These are phyloP conservation scores for Acanthamoeba royreba DNA, from an alignment of 208 protist species.

Conservation along the genomic window DNA sequence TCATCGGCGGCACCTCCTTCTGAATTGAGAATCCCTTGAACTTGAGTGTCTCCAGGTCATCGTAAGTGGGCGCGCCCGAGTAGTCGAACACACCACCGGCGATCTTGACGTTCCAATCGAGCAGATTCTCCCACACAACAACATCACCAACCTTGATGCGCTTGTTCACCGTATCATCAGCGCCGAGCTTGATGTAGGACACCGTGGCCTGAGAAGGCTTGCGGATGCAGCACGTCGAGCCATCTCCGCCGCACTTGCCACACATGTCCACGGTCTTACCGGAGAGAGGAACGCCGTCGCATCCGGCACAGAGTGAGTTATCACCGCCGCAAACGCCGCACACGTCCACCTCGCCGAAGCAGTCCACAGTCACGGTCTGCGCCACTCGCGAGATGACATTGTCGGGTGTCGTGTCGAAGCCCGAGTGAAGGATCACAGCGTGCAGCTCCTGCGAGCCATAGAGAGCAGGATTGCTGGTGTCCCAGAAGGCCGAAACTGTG, in stretches of 20 bases:
- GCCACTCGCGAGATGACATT: background rate
- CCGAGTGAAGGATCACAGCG: conserved; percentile 1
- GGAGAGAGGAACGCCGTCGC: background rate
- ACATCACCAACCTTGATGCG: conserved; percentile 3
- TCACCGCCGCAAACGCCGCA: conserved; percentile 37
- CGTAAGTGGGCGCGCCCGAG: background rate
- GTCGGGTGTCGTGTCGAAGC: background rate
- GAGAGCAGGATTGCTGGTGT: background rate
- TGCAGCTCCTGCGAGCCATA: background rate
- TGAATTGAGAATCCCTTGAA: background rate
- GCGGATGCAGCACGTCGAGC: background rate
- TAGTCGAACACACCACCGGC: background rate
- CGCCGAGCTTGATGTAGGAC: background rate
- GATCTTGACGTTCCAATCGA: conserved; percentile 39
- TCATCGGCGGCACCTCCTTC: background rate
- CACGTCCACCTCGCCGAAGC: background rate
- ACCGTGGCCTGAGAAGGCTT: background rate
- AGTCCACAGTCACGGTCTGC: background rate
- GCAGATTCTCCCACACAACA: background rate
- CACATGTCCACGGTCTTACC: background rate
- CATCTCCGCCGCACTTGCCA: conserved; percentile 39
- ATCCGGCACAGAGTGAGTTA: background rate
- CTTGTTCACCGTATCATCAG: background rate
- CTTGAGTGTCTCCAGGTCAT: background rate
- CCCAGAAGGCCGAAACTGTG: background rate